Evolutionary conservation across 2,329 filamentous ascomycete genomes (phyloP), one percentile per base, ranked within the genome.

Genomic region (Alternaria sp.): DNA sequence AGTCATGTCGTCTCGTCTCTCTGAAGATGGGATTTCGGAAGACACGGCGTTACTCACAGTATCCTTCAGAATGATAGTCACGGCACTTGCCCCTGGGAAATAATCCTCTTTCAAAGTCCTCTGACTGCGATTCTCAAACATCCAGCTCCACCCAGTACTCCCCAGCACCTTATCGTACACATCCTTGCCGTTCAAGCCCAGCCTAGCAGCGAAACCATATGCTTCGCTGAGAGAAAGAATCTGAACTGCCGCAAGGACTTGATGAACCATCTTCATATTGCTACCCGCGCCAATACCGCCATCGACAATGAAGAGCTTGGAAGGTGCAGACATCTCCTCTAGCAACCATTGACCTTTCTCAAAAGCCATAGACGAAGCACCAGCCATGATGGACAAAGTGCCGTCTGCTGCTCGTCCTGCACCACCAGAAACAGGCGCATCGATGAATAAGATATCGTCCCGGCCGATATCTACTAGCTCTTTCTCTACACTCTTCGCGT

Each of bases 331-430:
- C 82, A 94, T 86, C 66, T 86, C 85, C 54, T 87, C 81, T 2
- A 93, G 82, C 2, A 93, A 78, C 49, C 82, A 84, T 22, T 82
- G 83, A 0, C 85, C 89, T 58, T 85, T 85, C 34, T 83, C 80
- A 2, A 92, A 78, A 5, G 87, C 86, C 3, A 81, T 82, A 1
- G 85, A 82, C 0, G 85, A 81, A 0, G 84, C 89, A 2, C 88
- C 87, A 0, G 89, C 89, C 86, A 94, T 92, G 73, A 94, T 93
- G 7, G 89, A 91, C 43, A 93, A 80, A 0, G 90, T 92, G 4
- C 91, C 91, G 50, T 90, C 85, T 0, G 89, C 89, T 2, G 90
- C 90, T 34, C 90, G 84, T 10, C 85, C 82, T 0, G 89, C 86
- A 2, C 91, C 91, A 0, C 91, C 91, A 0, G 89, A 92, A 0